phyloP scores from a whole-genome alignment of 2,329 filamentous ascomycete species.

The Aspergillus nomiae region DNA sequence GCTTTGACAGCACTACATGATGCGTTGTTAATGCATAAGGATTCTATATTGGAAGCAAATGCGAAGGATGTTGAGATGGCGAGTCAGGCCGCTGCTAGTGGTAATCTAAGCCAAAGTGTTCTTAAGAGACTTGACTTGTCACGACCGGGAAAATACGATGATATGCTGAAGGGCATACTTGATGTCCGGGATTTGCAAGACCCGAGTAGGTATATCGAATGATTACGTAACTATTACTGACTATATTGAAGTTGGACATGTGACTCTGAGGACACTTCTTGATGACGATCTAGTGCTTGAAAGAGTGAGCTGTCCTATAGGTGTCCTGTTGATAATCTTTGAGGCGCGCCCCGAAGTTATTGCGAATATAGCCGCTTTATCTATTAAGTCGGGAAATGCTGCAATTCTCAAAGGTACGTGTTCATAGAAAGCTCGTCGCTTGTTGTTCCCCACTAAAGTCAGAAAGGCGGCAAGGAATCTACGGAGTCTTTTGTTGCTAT shows the following conservation, averaged over 20 bases:
- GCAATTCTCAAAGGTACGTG: conserved; percentile 82
- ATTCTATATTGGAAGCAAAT: conserved; percentile 84
- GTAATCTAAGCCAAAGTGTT: conserved; percentile 76
- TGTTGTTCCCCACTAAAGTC: conserved; percentile 8
- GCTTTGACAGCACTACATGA: conserved; percentile 81
- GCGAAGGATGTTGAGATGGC: conserved; percentile 77
- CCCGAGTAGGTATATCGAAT: conserved; percentile 64
- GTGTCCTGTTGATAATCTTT: conserved; percentile 97
- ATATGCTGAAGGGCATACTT: conserved; percentile 93
- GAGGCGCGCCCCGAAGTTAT: conserved; percentile 97
- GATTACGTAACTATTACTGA: conserved; percentile 14
- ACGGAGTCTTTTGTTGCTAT: conserved; percentile 94
- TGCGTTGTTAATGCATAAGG: conserved; percentile 69
- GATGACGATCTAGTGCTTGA: conserved; percentile 86
- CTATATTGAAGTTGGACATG: conserved; percentile 67
- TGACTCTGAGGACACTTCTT: conserved; percentile 79
- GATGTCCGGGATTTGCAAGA: conserved; percentile 84
- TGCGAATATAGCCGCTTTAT: conserved; percentile 93
- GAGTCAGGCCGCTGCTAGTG: conserved; percentile 70
- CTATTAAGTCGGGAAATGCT: conserved; percentile 95
- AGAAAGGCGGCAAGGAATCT: conserved; percentile 82
- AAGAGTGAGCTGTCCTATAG: conserved; percentile 89
- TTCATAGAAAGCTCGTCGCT: neutral
- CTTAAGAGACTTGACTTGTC: conserved; percentile 85
- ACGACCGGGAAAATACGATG: conserved; percentile 89